These are phyloP conservation scores for Purpureocillium lavendulum DNA, from an alignment of 2,329 filamentous ascomycete species.

Conservation along the genomic window DNA sequence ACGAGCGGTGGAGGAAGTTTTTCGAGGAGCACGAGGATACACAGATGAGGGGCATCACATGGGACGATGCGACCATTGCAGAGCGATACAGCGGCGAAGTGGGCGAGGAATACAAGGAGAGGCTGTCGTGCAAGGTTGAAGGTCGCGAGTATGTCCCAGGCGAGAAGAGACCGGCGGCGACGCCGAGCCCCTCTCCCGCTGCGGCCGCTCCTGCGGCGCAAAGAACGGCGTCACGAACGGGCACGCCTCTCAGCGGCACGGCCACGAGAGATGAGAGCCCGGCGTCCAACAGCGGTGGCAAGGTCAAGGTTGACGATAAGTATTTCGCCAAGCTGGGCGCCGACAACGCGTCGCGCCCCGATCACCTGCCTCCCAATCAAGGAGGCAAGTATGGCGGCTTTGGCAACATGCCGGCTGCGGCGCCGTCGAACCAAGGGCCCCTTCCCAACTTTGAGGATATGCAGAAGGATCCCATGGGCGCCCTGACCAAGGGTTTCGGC, in stretches of 20 bases:
- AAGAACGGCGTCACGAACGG: constrained; percentile 27
- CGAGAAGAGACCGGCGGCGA: constrained; percentile 42
- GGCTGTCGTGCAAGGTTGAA: constrained; percentile 80
- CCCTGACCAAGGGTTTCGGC: constrained; percentile 84
- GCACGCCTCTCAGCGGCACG: constrained; percentile 31
- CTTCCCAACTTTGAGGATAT: constrained; percentile 76
- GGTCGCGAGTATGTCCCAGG: constrained; percentile 75
- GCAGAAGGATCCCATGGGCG: constrained; percentile 82
- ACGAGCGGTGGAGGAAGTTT: constrained; percentile 78
- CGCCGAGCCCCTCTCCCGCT: constrained; percentile 15
- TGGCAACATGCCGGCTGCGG: constrained; percentile 62
- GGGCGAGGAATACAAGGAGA: constrained; percentile 93
- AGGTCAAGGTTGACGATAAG: constrained; percentile 66
- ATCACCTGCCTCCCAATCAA: constrained; percentile 72
- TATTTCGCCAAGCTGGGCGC: constrained; percentile 83
- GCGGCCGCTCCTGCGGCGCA: constrained; percentile 24
- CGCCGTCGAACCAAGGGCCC: constrained; percentile 30
- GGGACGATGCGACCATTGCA: constrained; percentile 83
- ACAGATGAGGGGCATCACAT: constrained; percentile 58
- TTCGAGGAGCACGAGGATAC: constrained; percentile 68
- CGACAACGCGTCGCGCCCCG: constrained; percentile 71
- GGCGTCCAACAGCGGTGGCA: constrained; percentile 22
- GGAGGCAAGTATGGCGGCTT: constrained; percentile 92
- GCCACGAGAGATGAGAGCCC: constrained; percentile 32
- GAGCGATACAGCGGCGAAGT: constrained; percentile 85